Evolutionary conservation across 2,329 filamentous ascomycete species (phyloP), one percentile per base, ranked within the genome.

Genomic region (Bipolaris oryzae): DNA sequence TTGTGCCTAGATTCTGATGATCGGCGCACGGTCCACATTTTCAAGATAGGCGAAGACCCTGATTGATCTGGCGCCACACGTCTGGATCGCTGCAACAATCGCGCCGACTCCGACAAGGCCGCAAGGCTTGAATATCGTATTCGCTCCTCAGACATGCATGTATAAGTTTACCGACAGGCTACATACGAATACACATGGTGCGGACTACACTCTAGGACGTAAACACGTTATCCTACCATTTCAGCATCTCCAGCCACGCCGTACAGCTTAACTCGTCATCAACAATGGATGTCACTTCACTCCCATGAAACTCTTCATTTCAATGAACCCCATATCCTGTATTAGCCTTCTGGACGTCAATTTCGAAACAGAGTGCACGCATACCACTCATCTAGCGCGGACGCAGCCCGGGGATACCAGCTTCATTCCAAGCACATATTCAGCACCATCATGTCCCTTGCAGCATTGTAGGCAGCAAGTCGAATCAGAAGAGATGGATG

Each of bases 1-100:
- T 50, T 41, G 47, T 39, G 47, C 16, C 47, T 50, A 41, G 47
- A 48, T 48, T 31, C 47, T 50, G 47, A 37, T 31, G 47, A 39
- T 41, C 35, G 35, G 18, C 47, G 35, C 47, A 39, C 37, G 37
- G 47, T 25, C 35, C 47, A 33, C 33, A 23, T n/a, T 20, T 34
- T 18, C 28, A 41, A 41, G 47, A 50, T 50, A 50, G 23, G 35
- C 47, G 47, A 50, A 50, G 35, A 39, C 33, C 45, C 45, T 44
- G 44, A 25, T 11, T 50, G 47, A 50, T 33, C 35, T 41, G 16
- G 34, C 35, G 23, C 47, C 37, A 20, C 47, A 18, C 23, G 15
- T 28, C 47, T 38, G 47, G 23, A 18, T 20, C 47, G 37, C 37
- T 25, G 9, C 16, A 15, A 39, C 47, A 41, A 20, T 39, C 23